Base-by-base conservation (phyloP, 164 flowering plant genomes). In the Cinnamomum micranthum region DNA sequence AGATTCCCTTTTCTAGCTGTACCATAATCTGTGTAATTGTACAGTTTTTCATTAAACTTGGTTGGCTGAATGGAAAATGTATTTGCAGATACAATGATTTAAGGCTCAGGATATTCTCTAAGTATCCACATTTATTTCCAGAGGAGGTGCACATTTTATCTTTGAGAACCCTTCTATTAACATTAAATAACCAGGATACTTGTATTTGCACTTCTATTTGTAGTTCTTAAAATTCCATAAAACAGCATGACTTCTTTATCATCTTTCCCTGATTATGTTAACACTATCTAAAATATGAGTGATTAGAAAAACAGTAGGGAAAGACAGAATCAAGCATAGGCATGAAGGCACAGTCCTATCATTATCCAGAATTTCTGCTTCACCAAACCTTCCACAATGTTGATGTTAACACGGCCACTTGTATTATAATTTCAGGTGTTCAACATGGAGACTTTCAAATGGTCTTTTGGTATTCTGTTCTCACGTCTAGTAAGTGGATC, bases 381-480 rank as follows among this genome's bases (percentile, higher is more conserved):
- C 67, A 23, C 12, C 15, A 7, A n/a, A 9, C 28, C 28, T 5
- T 3, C 67, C 28, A 65, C 13, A 3, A 65, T 67, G 41, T 67
- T 17, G 51, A 9, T 69, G 55, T 4, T 67, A 27, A 67, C 13
- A 17, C 41, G 51, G n/a, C 12, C 28, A 50, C 60, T 50, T 47
- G 20, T 55, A 55, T 23, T 71, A 50, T 65, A 13, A 41, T 58
- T 74, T 27, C 89, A 95, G 99, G 91, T 93, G 52, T 95, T 89
- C 83, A 95, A 93, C 76, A 81, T 92, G 81, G 97, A 93, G 78
- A 88, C 94, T 33, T 95, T 93, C 86, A 95, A 77, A 80, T 95
- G 99, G 99, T 93, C 99, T 64, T 93, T 95, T 78, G 97, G 99
- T 68, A 93, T 95, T 84, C 99, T 95, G 62, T 95, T 95, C 84